Evolutionary conservation across 441 rosid species (phyloP), one percentile per base, ranked within the genome.

Genomic region (Corymbia citriodora): DNA sequence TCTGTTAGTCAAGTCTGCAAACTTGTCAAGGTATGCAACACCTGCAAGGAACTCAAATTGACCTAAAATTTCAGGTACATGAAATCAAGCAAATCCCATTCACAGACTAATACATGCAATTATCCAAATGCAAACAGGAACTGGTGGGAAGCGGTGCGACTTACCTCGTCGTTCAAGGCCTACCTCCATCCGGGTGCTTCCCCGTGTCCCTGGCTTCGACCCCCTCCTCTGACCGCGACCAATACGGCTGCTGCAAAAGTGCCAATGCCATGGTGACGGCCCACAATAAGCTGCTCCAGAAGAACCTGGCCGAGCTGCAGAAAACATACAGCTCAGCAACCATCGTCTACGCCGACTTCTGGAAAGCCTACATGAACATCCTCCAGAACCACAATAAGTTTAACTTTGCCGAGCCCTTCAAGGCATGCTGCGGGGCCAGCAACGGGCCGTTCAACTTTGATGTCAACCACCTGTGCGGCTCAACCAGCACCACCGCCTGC

Each of bases 151-250:
- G 55, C 14, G 96, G 96, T 15, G 96, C 94, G 21, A 94, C 89
- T 91, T 92, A 86, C 90, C 8, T 94, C 10, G 93, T 95, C 45
- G 94, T 94, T 68, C 93, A 94, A 90, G 96, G 96, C 55, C 89
- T 95, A 31, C 95, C 95, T n/a, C 94, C 95, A 9, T 45, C 87
- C 45, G 96, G 96, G 2, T 95, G 96, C 87, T 90, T 92, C 18
- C 95, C 96, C 0, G 25, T 93, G 54, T 87, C 88, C 89, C 45
- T 93, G 83, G 33, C 68, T 40, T 25, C 90, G 70, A 57, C 92
- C 23, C 90, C 91, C 50, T 5, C 57, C 18, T 45, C 68, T 6
- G 90, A 91, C 31, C 91, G 91, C 1, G 95, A 95, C 63, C 89
- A 89, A 25, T 40, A 89, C 72, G 96, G 96, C 40, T 95, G 96